Base-by-base conservation (phyloP, 805 yeast species). In the Phaffomyces thermotolerans region DNA sequence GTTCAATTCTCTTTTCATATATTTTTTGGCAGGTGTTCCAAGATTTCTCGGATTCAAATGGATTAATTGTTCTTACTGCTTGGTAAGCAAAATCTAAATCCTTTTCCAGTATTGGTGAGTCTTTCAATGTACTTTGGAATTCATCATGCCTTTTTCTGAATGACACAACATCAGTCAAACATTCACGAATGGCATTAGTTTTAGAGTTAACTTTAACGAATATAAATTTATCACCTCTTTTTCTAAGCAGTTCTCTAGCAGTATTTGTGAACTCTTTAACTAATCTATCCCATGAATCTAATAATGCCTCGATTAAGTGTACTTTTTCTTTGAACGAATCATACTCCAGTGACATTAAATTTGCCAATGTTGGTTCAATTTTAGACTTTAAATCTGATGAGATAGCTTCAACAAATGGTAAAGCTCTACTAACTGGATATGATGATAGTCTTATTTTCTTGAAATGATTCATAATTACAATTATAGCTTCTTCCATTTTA, bases 171-270 rank as follows among this genome's bases (percentile, higher is more conserved):
- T 68, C 66, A 1, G 60, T 65, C 1, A 82, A 41, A 27, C 79
- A 63, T 1, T 71, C 72, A 45, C 65, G 69, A 23, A 77, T 42
- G 14, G 48, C 56, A 1, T 50, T 52, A 1, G 75, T 58, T 3
- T 71, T 64, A 8, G 78, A 71, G n/a, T 66, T 66, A 9, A 88
- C 68, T 45, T 79, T 76, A 18, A 87, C 75, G 20, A 81, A 73
- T 13, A 82, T 71, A 55, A 83, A 82, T 46, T 78, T 79, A 43
- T 84, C 91, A 8, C 79, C 77, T 36, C 93, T 65, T 52, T 80
- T 84, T 49, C 96, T 68, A 34, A 85, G 67, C 4, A 84, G 61
- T 47, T 90, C 96, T 44, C 97, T 72, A 0, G 87, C 76, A 36
- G 84, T 57, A 41, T 76, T 73, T 2, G 79, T 75, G 63, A 81